These are phyloP conservation scores for Ulvella scutata DNA, from an alignment of 139 green algal species.

Conservation along the genomic window DNA sequence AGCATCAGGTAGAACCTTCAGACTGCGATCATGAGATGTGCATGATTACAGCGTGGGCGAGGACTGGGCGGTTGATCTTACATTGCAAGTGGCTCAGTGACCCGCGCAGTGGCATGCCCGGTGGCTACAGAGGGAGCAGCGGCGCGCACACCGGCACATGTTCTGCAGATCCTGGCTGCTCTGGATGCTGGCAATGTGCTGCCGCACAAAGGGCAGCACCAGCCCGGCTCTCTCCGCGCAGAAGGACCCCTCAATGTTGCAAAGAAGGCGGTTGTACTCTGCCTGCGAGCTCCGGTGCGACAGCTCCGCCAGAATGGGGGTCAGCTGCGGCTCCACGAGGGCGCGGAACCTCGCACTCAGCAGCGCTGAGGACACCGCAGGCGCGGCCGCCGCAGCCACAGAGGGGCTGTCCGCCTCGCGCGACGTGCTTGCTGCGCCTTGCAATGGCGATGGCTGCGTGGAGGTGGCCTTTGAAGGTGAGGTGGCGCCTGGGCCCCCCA, in stretches of 20 bases:
- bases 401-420: background rate
- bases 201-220: constrained; percentile 30
- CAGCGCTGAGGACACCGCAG: constrained; percentile 28
- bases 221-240: constrained; percentile 55
- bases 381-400: background rate
- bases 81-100: too few species aligned
- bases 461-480: background rate
- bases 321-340: constrained; percentile 56
- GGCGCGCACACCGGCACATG: background rate
- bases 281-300: constrained; percentile 29
- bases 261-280: constrained; percentile 74
- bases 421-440: too few species aligned
- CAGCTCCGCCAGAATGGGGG: constrained; percentile 66
- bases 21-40: too few species aligned
- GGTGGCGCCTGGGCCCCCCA: background rate
- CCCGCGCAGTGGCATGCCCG: too few species aligned
- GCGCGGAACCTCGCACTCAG: constrained; percentile 88
- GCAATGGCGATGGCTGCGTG: background rate
- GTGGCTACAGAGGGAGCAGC: background rate
- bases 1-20: too few species aligned
- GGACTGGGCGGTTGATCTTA: too few species aligned
- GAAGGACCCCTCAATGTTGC: constrained; percentile 70
- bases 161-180: constrained; percentile 15
- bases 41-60: too few species aligned
- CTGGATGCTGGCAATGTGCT: constrained; percentile 20